Evolutionary conservation across 129 eudicot genomes (phyloP), one percentile per base, ranked within the genome.

Genomic region (Cynara cardunculus): DNA sequence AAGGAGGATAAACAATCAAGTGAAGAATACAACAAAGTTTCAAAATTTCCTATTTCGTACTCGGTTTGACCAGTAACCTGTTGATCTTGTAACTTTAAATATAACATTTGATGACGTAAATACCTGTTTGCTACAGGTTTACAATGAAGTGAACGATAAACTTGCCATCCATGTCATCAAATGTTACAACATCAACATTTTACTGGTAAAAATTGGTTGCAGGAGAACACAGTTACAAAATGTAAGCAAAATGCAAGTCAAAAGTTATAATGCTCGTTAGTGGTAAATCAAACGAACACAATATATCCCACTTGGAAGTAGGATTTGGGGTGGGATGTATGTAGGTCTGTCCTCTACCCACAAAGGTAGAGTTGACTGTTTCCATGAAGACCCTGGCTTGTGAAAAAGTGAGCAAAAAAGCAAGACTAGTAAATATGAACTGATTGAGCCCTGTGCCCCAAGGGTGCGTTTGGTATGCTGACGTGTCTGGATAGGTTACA

Each of bases 1-100:
- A 65, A 73, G 66, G 73, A 35, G 73, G 73, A 62, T 21, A 62
- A 32, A 62, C 65, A 56, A 56, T 56, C 65, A 46, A 44, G n/a
- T 46, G 61, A 46, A 13, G 61, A n/a, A n/a, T n/a, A n/a, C n/a
- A 56, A 56, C 7, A 5, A 56, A 56, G 65, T 56, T 56, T 56
- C 24, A 56, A 56, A 18, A 0, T 56, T 56, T 56, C 65, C 25
- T 18, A 56, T 56, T 56, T 56, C 5, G 10, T 56, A 18, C 65
- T 18, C 65, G 5, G 4, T 12, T 56, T 56, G 65, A 56, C 24
- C 5, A 1, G n/a, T 46, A 18, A 53, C 5, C 0, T 53, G 21
- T 56, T 18, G 65, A 56, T 56, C 25, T 56, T 56, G 25, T 56
- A 56, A 5, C 35, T 31, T 31, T 31, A 31, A 31, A 31, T 31